Percentiles rank a stretch among this genome's conserved stretches.
These are phyloP conservation scores for Fusarium sp. DNA, from an alignment of 2,329 filamentous ascomycete genomes.

Conservation along the genomic window DNA sequence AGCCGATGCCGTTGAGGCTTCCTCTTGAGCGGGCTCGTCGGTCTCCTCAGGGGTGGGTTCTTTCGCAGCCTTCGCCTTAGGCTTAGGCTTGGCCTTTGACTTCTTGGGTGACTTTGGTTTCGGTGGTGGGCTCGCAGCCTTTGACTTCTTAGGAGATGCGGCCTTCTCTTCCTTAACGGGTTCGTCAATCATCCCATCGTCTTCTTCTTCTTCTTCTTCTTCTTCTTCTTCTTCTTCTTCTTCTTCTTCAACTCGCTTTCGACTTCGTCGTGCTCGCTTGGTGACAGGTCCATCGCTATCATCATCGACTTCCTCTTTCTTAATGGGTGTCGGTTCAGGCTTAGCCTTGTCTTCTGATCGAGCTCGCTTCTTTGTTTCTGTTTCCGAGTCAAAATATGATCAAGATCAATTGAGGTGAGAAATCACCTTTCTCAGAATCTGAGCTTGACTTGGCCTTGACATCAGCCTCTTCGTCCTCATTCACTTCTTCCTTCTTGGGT, in stretches of 20 bases:
- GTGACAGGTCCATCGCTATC: constrained; percentile 69
- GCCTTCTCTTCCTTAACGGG: constrained; percentile 37
- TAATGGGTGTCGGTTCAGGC: constrained; percentile 35
- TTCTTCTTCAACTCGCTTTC: constrained; percentile 61
- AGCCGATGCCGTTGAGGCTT: constrained; percentile 47
- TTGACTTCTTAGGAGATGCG: constrained; percentile 29
- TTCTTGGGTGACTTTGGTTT: constrained; percentile 41
- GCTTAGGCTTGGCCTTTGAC: constrained; percentile 24
- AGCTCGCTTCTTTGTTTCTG: constrained; percentile 61
- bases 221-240: too few species aligned
- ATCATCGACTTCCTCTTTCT: constrained; percentile 57
- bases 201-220: constrained; percentile 65
- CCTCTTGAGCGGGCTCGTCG: constrained; percentile 45
- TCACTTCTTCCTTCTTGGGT: constrained; percentile 50
- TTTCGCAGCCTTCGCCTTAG: constrained; percentile 26
- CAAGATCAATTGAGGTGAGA: neutral
- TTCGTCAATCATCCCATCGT: constrained; percentile 57
- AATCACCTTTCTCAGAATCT: constrained; percentile 52
- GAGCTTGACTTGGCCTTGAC: constrained; percentile 52
- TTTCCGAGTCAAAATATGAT: neutral
- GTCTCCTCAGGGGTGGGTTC: constrained; percentile 21
- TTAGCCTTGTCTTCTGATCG: constrained; percentile 40
- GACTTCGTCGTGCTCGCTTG: constrained; percentile 65
- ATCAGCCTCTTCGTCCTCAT: constrained; percentile 46
- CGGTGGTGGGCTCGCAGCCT: constrained; percentile 33